phyloP scores from a whole-genome alignment of 2,329 filamentous ascomycete genomes.

The Verticillium longisporum region DNA sequence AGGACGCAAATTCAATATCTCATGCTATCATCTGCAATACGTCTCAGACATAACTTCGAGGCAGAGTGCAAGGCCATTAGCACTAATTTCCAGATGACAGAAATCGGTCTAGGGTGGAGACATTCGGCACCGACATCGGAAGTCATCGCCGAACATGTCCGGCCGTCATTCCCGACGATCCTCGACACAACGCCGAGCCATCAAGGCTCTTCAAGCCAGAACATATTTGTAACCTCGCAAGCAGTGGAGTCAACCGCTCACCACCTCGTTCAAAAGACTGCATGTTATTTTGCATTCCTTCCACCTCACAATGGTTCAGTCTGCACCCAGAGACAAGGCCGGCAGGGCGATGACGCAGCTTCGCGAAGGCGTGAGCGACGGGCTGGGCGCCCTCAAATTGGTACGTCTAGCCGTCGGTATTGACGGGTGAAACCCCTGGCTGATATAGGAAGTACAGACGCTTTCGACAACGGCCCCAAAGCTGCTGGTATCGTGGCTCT shows the following conservation, averaged over 20 bases:
- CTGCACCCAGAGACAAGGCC: neutral
- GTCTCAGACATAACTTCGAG: too few species aligned
- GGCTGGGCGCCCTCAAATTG: neutral
- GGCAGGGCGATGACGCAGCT: neutral
- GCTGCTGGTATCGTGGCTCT: conserved; percentile 36
- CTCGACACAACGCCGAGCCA: neutral
- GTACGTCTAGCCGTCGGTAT: neutral
- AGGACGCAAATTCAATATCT: too few species aligned
- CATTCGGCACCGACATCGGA: neutral
- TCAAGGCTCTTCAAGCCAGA: neutral
- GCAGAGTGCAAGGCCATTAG: neutral
- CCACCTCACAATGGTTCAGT: neutral
- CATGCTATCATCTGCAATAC: too few species aligned
- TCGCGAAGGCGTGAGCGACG: neutral
- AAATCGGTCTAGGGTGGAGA: neutral
- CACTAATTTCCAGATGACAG: neutral
- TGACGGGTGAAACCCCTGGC: too few species aligned
- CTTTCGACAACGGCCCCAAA: conserved; percentile 12
- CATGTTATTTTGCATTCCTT: neutral
- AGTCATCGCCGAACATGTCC: neutral
- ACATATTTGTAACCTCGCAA: neutral
- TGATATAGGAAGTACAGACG: conserved; percentile 1
- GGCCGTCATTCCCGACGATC: neutral
- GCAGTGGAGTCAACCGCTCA: neutral
- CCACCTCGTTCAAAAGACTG: neutral